Conservation (phyloP, 2,329 filamentous ascomycete species). For the Cryphonectria radicalis region DNA sequence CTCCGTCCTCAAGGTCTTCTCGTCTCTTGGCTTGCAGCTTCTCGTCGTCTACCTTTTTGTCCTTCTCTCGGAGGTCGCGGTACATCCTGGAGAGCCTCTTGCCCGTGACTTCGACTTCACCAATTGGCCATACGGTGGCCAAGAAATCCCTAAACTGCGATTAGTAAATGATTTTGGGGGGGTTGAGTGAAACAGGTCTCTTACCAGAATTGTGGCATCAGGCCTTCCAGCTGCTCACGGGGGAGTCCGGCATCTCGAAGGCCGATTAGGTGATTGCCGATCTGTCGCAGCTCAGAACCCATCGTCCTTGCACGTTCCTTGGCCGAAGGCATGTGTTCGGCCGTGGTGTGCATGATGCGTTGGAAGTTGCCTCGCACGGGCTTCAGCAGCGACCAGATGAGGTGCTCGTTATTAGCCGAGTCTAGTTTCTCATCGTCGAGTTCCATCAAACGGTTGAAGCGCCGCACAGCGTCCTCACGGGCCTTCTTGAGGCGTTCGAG, state of each 20-base stretch:
- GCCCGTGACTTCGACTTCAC: slow-evolving; percentile 43
- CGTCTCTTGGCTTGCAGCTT: slow-evolving; percentile 34
- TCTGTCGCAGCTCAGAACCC: slow-evolving; percentile 42
- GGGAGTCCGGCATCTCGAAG: slow-evolving; percentile 39
- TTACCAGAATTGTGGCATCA: slow-evolving; percentile 45
- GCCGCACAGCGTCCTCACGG: slow-evolving; percentile 41
- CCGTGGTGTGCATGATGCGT: slow-evolving; percentile 42
- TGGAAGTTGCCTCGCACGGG: slow-evolving; percentile 44
- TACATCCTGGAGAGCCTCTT: slow-evolving; percentile 44
- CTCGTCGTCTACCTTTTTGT: slow-evolving; percentile 37
- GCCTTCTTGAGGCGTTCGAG: slow-evolving; percentile 42
- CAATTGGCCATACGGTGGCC: slow-evolving; percentile 45
- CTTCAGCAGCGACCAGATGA: slow-evolving; percentile 45
- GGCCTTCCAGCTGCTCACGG: slow-evolving; percentile 37
- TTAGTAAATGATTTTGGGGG: slow-evolving; percentile 30
- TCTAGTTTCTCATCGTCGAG: slow-evolving; percentile 43
- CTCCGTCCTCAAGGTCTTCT: slow-evolving; percentile 43
- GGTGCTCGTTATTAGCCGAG: slow-evolving; percentile 39
- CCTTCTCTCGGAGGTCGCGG: slow-evolving; percentile 40
- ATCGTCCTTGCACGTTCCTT: slow-evolving; percentile 43
- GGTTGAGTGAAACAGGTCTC: slow-evolving; percentile 7
- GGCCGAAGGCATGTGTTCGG: slow-evolving; percentile 36
- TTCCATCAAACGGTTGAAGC: slow-evolving; percentile 44
- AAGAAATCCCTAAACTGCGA: slow-evolving; percentile 41
- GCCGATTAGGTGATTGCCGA: slow-evolving; percentile 42